Percentiles rank a stretch among this genome's conserved stretches.
These are phyloP conservation scores for Paramecium caudatum DNA, from an alignment of 73 alveolate species.

Conservation along the genomic window DNA sequence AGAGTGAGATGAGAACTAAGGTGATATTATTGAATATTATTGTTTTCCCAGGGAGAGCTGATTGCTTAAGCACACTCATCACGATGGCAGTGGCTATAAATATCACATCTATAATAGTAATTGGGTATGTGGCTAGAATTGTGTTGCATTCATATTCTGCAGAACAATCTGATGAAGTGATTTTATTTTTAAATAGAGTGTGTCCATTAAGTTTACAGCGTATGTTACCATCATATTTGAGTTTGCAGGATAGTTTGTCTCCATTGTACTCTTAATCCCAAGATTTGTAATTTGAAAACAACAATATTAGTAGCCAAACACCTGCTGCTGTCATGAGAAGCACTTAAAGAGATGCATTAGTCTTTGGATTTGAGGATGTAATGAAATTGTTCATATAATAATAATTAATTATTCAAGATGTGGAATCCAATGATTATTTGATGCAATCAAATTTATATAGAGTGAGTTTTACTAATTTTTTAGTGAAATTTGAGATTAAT, in stretches of 20 bases:
- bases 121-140: background rate
- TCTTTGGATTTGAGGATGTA: too few species aligned
- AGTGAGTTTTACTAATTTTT: background rate
- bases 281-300: slow-evolving; percentile 11
- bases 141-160: background rate
- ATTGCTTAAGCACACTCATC: background rate
- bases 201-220: background rate
- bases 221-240: slow-evolving; percentile 11
- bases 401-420: too few species aligned
- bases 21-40: background rate
- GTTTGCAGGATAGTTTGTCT: background rate
- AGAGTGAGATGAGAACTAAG: background rate
- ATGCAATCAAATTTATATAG: background rate
- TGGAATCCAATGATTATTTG: too few species aligned
- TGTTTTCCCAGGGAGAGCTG: background rate
- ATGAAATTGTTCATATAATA: too few species aligned
- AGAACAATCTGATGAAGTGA: background rate
- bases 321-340: background rate
- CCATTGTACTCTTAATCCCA: background rate
- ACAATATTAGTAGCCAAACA: background rate
- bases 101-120: background rate
- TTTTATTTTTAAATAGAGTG: background rate
- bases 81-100: background rate
- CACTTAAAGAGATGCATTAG: background rate
- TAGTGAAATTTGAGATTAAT: background rate